These are phyloP conservation scores for Teunomyces pallodes DNA, from an alignment of 805 yeast genomes.

Conservation along the genomic window DNA sequence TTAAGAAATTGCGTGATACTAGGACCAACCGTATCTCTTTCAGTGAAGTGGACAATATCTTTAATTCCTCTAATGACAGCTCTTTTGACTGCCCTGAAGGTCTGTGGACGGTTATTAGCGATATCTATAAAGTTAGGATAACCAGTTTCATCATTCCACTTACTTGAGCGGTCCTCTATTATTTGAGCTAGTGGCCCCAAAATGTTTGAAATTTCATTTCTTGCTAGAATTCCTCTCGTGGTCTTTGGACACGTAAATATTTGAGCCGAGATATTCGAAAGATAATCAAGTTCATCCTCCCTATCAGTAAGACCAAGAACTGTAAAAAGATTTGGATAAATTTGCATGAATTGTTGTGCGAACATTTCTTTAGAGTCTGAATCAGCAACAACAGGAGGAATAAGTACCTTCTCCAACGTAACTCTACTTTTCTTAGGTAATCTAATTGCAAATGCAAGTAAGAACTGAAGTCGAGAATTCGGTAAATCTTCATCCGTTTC, in stretches of 20 bases:
- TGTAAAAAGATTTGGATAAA: constrained; percentile 51
- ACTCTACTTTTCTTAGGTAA: constrained; percentile 52
- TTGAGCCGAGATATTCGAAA: constrained; percentile 36
- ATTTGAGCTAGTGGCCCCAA: constrained; percentile 46
- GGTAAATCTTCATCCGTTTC: not conserved
- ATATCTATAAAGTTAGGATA: constrained; percentile 29
- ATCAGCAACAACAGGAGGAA: constrained; percentile 58
- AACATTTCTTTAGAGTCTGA: constrained; percentile 45
- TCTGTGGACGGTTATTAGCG: constrained; percentile 13
- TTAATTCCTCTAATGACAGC: constrained; percentile 32
- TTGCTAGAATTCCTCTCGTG: constrained; percentile 39
- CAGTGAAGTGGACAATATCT: constrained; percentile 27
- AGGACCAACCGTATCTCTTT: constrained; percentile 11
- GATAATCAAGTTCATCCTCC: constrained; percentile 43
- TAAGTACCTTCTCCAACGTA: constrained; percentile 44
- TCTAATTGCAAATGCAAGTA: constrained; percentile 59
- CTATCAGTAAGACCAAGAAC: constrained; percentile 49
- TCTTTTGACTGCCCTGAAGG: constrained; percentile 23
- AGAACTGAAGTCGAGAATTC: constrained; percentile 54
- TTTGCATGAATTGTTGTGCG: constrained; percentile 51
- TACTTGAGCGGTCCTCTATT: constrained; percentile 40
- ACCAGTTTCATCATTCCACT: constrained; percentile 33
- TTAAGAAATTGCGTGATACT: constrained; percentile 19
- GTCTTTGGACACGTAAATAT: constrained; percentile 44
- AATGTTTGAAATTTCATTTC: constrained; percentile 40